A percentile compares a stretch with the other conserved stretches of the same genome.
These are phyloP conservation scores for Monilinia fructicola DNA, from an alignment of 2,329 filamentous ascomycete genomes.

Conservation along the genomic window DNA sequence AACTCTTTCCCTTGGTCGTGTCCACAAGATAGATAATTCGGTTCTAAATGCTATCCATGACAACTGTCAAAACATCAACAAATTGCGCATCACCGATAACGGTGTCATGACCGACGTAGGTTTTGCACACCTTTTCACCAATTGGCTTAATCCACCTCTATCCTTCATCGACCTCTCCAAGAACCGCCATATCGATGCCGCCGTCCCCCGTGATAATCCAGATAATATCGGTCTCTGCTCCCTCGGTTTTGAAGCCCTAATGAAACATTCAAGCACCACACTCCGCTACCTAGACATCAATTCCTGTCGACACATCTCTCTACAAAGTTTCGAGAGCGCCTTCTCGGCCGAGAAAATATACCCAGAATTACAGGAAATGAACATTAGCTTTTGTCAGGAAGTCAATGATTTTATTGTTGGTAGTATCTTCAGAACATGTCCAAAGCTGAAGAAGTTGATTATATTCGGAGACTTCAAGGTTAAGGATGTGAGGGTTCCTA, in stretches of 20 bases:
- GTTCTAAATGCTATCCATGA: slow-evolving; percentile 70
- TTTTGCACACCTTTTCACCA: slow-evolving; percentile 69
- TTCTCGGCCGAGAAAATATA: slow-evolving; percentile 65
- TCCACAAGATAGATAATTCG: slow-evolving; percentile 64
- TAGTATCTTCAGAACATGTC: slow-evolving; percentile 63
- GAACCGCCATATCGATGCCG: slow-evolving; percentile 74
- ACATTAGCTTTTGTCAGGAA: slow-evolving; percentile 73
- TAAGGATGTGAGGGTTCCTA: slow-evolving; percentile 52
- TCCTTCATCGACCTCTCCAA: slow-evolving; percentile 71
- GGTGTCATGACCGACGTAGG: slow-evolving; percentile 71
- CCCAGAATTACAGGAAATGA: slow-evolving; percentile 66
- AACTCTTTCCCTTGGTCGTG: slow-evolving; percentile 74
- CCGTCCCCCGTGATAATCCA: slow-evolving; percentile 63
- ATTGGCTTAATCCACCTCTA: slow-evolving; percentile 74
- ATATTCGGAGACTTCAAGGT: slow-evolving; percentile 68
- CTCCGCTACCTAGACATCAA: slow-evolving; percentile 73
- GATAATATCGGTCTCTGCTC: slow-evolving; percentile 71
- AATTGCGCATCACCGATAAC: slow-evolving; percentile 81
- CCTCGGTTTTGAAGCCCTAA: slow-evolving; percentile 74
- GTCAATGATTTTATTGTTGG: slow-evolving; percentile 65
- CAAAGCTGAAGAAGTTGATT: slow-evolving; percentile 57
- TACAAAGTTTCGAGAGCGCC: slow-evolving; percentile 68
- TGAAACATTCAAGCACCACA: slow-evolving; percentile 73
- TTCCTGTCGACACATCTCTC: slow-evolving; percentile 78
- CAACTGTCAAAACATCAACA: slow-evolving; percentile 65